Evolutionary conservation across 2,329 filamentous ascomycete species (phyloP), one percentile per base, ranked within the genome.

Genomic region (Lojkania enalia): DNA sequence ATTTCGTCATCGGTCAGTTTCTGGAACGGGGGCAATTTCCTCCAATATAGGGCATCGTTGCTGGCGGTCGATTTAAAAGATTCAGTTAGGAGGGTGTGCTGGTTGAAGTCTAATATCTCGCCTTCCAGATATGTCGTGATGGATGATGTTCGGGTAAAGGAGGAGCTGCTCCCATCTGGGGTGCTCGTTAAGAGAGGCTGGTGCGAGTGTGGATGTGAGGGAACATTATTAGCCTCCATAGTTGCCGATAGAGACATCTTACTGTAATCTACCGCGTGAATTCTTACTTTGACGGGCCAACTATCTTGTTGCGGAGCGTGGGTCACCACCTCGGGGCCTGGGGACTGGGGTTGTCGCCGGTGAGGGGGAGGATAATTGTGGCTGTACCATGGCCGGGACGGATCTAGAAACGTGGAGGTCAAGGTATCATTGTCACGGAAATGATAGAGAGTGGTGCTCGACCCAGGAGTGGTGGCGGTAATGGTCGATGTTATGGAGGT

Each of bases 201-300:
- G 35, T 63, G 58, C 6, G 58, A 51, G 37, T 66, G 61, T 1
- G 64, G 61, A 45, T 75, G 71, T 21, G 73, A 75, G 2, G 83
- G 83, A 11, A 85, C 83, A 54, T 86, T 83, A 68, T 84, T 85
- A 3, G 84, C 84, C 66, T 85, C 82, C 84, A 87, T 87, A 5
- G 82, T 86, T 3, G 83, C 84, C 16, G 81, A 80, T 14, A 87
- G 65, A 0, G 80, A 81, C 81, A 86, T 84, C 14, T 71, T 73
- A 3, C 74, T 70, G 55, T 77, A 78, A 63, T 87, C 81, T 35
- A 86, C 76, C 14, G 77, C 72, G 56, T 86, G 82, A 29, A 87
- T 78, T 2, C 77, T 83, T 41, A 87, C 83, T 49, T 82, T 83
- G 21, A 87, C 84, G 5, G 83, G 83, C 84, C 84, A 87, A 33